phyloP scores from a whole-genome alignment of 1,284 basidiomycete genomes.

The Sanghuangporus sanghuang region DNA sequence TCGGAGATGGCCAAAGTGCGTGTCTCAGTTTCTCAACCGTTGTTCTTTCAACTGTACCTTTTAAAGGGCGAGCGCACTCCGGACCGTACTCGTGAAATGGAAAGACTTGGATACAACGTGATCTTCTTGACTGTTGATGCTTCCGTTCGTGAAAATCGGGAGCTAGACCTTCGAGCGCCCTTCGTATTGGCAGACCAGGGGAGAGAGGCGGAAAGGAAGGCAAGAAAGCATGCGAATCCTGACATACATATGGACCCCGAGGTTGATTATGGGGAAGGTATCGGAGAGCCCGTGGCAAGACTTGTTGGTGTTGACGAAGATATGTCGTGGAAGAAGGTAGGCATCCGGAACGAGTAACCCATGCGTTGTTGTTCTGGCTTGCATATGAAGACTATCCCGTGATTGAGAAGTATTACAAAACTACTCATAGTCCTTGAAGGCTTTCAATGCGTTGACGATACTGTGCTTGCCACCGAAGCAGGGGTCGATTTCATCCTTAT shows the following conservation, averaged over 20 bases:
- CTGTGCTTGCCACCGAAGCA: conserved; percentile 80
- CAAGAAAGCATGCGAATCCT: conserved; percentile 19
- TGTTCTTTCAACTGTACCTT: conserved; percentile 90
- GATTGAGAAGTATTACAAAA: conserved; percentile 70
- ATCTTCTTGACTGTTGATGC: conserved; percentile 93
- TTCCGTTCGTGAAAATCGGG: conserved; percentile 76
- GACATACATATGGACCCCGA: conserved; percentile 33
- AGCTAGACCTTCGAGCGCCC: conserved; percentile 67
- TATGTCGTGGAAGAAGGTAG: conserved; percentile 69
- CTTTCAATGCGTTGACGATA: conserved; percentile 78
- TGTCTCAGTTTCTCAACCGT: conserved; percentile 53
- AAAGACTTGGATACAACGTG: conserved; percentile 71
- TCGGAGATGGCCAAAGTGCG: conserved; percentile 62
- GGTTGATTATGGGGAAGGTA: conserved; percentile 29
- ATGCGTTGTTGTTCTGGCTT: neutral
- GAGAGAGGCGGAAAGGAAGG: conserved; percentile 25
- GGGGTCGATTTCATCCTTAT: conserved; percentile 84
- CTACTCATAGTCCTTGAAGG: conserved; percentile 86
- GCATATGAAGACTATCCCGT: conserved; percentile 58
- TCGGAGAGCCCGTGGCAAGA: conserved; percentile 51
- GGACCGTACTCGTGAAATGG: conserved; percentile 68
- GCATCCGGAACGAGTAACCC: neutral
- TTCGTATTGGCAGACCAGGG: conserved; percentile 62
- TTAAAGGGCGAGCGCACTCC: conserved; percentile 70
- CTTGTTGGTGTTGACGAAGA: conserved; percentile 57